Conservation (phyloP, 164 flowering plant genomes). For the Piper betle region DNA sequence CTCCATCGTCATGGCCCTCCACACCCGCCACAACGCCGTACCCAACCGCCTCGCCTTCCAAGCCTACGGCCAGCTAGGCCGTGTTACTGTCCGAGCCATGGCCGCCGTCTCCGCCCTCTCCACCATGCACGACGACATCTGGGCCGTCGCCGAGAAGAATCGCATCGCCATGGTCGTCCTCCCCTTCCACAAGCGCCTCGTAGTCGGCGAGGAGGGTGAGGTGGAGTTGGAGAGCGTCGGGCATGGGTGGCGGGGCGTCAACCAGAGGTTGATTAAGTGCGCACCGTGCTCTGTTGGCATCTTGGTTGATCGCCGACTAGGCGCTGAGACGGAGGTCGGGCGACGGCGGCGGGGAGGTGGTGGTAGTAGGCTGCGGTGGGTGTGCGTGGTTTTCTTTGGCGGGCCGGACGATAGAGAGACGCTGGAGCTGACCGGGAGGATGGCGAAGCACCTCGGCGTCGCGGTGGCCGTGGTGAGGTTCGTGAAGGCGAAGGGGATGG, state of each 20-base stretch:
- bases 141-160: constrained; percentile 54
- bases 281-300: constrained; percentile 63
- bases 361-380: constrained; percentile 2
- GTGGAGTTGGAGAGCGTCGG: constrained; percentile 28
- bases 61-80: constrained; percentile 23
- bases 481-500: constrained; percentile 4
- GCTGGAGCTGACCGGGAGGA: constrained; percentile 38
- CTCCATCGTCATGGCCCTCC: constrained; percentile 49
- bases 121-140: constrained; percentile 75
- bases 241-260: constrained; percentile 44
- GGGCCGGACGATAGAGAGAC: constrained; percentile 77
- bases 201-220: constrained; percentile 11
- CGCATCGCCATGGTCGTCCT: constrained; percentile 40
- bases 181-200: constrained; percentile 46
- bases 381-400: constrained; percentile 56
- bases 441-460: constrained; percentile 58
- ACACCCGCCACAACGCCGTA: constrained; percentile 35
- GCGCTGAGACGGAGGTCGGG: constrained; percentile 7
- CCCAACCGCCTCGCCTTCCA: constrained; percentile 25
- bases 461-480: constrained; percentile 37
- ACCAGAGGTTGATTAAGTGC: constrained; percentile 38
- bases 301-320: constrained; percentile 56
- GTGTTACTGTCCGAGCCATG: constrained; percentile 37
- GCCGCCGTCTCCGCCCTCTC: constrained; percentile 45
- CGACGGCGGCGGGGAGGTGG: neutral